Percentiles rank a stretch among this genome's conserved stretches.
phyloP scores from a whole-genome alignment of 2,329 filamentous ascomycete species.

The Ramularia collo-cygni region DNA sequence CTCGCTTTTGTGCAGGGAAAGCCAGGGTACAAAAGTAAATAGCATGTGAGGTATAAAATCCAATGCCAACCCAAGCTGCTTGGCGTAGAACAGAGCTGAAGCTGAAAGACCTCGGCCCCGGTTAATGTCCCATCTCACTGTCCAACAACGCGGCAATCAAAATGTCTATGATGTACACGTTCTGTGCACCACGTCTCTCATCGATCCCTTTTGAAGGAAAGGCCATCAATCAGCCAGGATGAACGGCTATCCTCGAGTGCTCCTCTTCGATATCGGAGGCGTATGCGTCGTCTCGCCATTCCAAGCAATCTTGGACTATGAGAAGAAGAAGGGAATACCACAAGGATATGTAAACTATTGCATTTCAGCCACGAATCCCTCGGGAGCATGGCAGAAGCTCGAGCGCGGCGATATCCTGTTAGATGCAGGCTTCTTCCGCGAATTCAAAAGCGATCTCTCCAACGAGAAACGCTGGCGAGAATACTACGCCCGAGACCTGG shows the following conservation, averaged over 20 bases:
- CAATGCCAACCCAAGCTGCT: too few relatives aligned
- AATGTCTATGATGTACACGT: too few relatives aligned
- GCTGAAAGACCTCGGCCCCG: too few relatives aligned
- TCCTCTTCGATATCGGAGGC: slow-evolving; percentile 93
- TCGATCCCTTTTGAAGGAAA: too few relatives aligned
- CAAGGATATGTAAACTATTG: slow-evolving; percentile 87
- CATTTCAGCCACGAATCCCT: slow-evolving; percentile 69
- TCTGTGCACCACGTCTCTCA: too few relatives aligned
- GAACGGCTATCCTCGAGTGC: slow-evolving; percentile 53
- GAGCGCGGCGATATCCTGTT: slow-evolving; percentile 77
- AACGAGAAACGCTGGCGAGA: slow-evolving; percentile 60
- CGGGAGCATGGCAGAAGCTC: slow-evolving; percentile 80
- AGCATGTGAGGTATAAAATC: too few relatives aligned
- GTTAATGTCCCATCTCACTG: too few relatives aligned
- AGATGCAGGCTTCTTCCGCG: slow-evolving; percentile 65
- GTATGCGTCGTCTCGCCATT: slow-evolving; percentile 92
- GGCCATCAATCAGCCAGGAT: too few relatives aligned
- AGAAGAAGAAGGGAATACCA: slow-evolving; percentile 67
- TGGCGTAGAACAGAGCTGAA: too few relatives aligned
- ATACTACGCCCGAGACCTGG: slow-evolving; percentile 39
- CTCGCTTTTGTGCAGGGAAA: too few relatives aligned
- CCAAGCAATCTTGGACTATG: slow-evolving; percentile 88
- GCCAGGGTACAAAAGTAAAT: too few relatives aligned
- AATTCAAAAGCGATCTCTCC: slow-evolving; percentile 69
- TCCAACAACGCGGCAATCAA: too few relatives aligned